Evolutionary conservation across 345 rosid species (phyloP).

Genomic region (Barbarea vulgaris): DNA sequence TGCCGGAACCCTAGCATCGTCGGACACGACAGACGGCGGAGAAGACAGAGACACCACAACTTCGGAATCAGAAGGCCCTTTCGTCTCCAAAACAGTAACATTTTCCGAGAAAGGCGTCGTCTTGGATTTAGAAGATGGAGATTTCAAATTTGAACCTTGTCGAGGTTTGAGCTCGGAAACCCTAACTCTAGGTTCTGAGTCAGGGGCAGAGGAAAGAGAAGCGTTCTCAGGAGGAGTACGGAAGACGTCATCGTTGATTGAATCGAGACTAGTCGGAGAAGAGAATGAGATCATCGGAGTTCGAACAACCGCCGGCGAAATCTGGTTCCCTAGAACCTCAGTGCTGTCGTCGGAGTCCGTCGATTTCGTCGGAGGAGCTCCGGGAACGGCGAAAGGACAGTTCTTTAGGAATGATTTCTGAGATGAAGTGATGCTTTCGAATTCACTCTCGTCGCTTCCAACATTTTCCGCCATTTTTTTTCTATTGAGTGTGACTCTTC

Average conservation of each 20-base stretch:
- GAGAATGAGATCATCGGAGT: conserved; percentile 25
- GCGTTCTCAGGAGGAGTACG: conserved; percentile 40
- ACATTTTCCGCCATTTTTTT: conserved; percentile 29
- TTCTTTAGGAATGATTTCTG: conserved; percentile 14
- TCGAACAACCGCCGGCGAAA: background rate
- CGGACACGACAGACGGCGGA: background rate
- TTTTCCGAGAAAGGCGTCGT: background rate
- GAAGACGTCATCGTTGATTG: conserved; percentile 30
- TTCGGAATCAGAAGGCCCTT: background rate
- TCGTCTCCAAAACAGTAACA: conserved; percentile 3
- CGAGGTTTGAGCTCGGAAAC: background rate
- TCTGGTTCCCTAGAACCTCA: conserved; percentile 15
- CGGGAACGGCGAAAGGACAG: conserved; percentile 20
- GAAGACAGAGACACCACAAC: background rate
- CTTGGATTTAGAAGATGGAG: background rate
- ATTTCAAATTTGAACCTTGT: background rate
- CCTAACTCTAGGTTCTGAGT: conserved; percentile 16
- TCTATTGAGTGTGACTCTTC: background rate
- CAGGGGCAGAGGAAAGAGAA: conserved; percentile 28
- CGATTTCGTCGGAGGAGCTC: background rate
- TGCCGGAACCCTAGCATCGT: background rate
- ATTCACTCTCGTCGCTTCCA: conserved; percentile 22
- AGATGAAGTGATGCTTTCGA: conserved; percentile 35
- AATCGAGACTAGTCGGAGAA: conserved; percentile 25
- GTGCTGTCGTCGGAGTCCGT: background rate